Conservation (phyloP, 495 filamentous ascomycete species). For the Neurospora sp. region DNA sequence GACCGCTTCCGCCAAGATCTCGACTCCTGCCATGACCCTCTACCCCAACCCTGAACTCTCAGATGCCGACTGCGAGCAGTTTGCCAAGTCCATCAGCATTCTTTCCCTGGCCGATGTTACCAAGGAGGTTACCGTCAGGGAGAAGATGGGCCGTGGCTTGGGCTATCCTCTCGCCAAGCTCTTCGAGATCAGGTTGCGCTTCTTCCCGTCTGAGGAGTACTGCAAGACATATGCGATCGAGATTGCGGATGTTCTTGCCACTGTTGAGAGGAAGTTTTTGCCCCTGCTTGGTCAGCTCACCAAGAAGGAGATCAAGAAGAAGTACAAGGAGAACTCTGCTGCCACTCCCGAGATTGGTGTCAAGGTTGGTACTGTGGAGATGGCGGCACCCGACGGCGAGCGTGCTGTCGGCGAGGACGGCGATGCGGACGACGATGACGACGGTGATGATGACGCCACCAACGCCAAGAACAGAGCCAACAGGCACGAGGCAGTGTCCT, state of each 20-base stretch:
- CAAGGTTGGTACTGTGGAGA: constrained; percentile 58
- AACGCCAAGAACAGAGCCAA: constrained; percentile 64
- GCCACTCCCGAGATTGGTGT: constrained; percentile 75
- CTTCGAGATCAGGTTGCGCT: constrained; percentile 68
- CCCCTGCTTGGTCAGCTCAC: constrained; percentile 55
- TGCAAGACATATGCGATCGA: constrained; percentile 72
- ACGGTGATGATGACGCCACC: constrained; percentile 79
- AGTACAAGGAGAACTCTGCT: constrained; percentile 51
- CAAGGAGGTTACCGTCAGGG: constrained; percentile 69
- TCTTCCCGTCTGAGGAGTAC: constrained; percentile 83
- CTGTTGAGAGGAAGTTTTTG: constrained; percentile 74
- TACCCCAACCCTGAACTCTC: constrained; percentile 63
- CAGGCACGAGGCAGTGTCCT: constrained; percentile 68
- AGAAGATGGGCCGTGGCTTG: constrained; percentile 58
- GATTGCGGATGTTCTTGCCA: constrained; percentile 60
- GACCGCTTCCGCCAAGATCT: constrained; percentile 82
- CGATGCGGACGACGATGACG: constrained; percentile 63
- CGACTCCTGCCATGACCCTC: constrained; percentile 88
- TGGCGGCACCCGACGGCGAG: constrained; percentile 34
- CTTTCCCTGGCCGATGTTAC: constrained; percentile 79
- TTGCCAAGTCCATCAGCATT: constrained; percentile 87
- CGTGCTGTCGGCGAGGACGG: constrained; percentile 39
- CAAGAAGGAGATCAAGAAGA: constrained; percentile 70
- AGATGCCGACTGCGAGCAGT: constrained; percentile 58
- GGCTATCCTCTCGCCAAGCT: constrained; percentile 64